Percentiles rank a stretch among this genome's conserved stretches.
Conservation (phyloP, 208 protist species). For the Trypanosomatidae sp. region DNA sequence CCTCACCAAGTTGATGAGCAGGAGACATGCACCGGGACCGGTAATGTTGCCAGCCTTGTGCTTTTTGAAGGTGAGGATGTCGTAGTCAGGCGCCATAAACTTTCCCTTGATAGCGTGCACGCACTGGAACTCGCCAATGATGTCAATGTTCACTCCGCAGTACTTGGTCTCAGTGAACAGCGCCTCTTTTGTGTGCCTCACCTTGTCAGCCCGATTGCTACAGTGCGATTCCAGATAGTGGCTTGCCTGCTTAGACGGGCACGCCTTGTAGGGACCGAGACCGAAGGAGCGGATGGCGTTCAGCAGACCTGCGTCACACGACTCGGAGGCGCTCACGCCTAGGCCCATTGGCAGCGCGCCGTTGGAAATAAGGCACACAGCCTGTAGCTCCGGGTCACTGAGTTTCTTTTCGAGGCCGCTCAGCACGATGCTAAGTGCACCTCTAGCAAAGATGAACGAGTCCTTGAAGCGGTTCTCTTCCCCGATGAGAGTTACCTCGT, state of each 20-base stretch:
- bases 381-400: slow-evolving; percentile 38
- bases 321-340: slow-evolving; percentile 77
- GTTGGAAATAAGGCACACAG: slow-evolving; percentile 54
- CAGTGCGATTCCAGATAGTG: slow-evolving; percentile 37
- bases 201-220: slow-evolving; percentile 36
- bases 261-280: slow-evolving; percentile 22
- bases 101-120: slow-evolving; percentile 62
- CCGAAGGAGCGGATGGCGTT: slow-evolving; percentile 37
- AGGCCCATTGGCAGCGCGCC: slow-evolving; percentile 67
- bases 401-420: slow-evolving; percentile 40
- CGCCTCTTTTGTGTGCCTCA: slow-evolving; percentile 52
- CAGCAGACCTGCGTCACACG: slow-evolving; percentile 55
- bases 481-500: slow-evolving; percentile 34
- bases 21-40: slow-evolving; percentile 47
- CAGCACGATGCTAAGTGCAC: slow-evolving; percentile 40
- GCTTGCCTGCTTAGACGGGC: slow-evolving; percentile 5
- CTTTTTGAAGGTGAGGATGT: slow-evolving; percentile 49
- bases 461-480: slow-evolving; percentile 39
- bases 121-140: slow-evolving; percentile 89
- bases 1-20: slow-evolving; percentile 70
- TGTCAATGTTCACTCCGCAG: slow-evolving; percentile 80
- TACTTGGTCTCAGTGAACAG: slow-evolving; percentile 72
- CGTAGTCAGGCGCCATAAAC: slow-evolving; percentile 80
- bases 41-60: slow-evolving; percentile 49
- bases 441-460: slow-evolving; percentile 50